phyloP scores from a whole-genome alignment of 2,329 filamentous ascomycete species.

The Aspergillus sp. region DNA sequence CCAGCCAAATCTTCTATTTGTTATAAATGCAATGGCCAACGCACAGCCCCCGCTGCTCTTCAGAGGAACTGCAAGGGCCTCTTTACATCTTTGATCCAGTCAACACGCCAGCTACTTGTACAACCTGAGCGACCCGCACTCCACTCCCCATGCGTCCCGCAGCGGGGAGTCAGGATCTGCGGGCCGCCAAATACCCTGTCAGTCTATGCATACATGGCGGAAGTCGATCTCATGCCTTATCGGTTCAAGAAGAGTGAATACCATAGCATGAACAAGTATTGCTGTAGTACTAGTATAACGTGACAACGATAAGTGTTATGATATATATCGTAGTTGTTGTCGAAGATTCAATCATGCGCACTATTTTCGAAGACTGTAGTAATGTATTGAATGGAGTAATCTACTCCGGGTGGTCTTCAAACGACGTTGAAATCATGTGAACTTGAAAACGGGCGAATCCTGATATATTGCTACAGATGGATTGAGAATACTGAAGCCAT shows the following conservation, averaged over 20 bases:
- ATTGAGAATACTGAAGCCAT: too few relatives aligned
- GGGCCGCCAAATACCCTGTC: neutral
- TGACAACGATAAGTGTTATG: too few relatives aligned
- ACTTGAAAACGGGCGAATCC: too few relatives aligned
- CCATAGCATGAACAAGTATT: too few relatives aligned
- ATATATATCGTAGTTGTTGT: too few relatives aligned
- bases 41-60: neutral
- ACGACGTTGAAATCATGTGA: too few relatives aligned
- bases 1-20: neutral
- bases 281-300: too few relatives aligned
- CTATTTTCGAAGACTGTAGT: too few relatives aligned
- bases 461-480: too few relatives aligned
- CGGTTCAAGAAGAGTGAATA: neutral
- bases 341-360: too few relatives aligned
- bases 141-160: neutral
- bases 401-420: too few relatives aligned
- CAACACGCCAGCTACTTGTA: neutral
- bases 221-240: neutral
- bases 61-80: neutral
- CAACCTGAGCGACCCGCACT: neutral
- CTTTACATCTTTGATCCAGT: neutral
- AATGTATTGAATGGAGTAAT: too few relatives aligned
- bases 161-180: conserved; percentile 1
- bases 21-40: neutral
- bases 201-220: neutral